phyloP scores from a whole-genome alignment of 1,284 basidiomycete species.

The Heterobasidion occidentale region DNA sequence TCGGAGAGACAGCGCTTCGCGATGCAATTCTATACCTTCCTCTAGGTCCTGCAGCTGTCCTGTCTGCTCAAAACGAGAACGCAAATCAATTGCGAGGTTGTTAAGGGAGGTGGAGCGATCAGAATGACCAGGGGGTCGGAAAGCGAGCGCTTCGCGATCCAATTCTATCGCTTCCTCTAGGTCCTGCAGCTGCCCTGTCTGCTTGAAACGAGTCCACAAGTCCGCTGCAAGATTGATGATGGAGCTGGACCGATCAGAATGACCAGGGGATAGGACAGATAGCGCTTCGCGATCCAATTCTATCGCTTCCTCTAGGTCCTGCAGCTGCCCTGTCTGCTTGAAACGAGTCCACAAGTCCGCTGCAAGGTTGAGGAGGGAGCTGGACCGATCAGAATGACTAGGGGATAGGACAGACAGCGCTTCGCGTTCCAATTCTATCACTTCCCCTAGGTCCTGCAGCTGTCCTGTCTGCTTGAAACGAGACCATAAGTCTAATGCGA shows the following conservation, averaged over 20 bases:
- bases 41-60: constrained; percentile 21
- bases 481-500: too few relatives aligned
- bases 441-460: background rate
- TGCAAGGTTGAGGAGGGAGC: background rate
- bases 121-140: background rate
- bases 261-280: too few relatives aligned
- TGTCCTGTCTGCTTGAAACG: too few relatives aligned
- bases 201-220: too few relatives aligned
- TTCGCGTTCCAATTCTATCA: background rate
- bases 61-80: constrained; percentile 12
- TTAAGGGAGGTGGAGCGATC: background rate
- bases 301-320: too few relatives aligned
- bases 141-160: background rate
- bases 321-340: too few relatives aligned
- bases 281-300: too few relatives aligned
- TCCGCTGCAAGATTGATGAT: too few relatives aligned
- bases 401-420: background rate
- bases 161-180: background rate
- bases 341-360: background rate
- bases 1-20: constrained; percentile 15
- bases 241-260: too few relatives aligned
- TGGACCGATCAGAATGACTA: background rate
- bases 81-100: background rate
- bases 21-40: constrained; percentile 17
- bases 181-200: background rate